Evolutionary conservation across 2,329 filamentous ascomycete genomes (phyloP).

Genomic region (Verticillium nubilum): DNA sequence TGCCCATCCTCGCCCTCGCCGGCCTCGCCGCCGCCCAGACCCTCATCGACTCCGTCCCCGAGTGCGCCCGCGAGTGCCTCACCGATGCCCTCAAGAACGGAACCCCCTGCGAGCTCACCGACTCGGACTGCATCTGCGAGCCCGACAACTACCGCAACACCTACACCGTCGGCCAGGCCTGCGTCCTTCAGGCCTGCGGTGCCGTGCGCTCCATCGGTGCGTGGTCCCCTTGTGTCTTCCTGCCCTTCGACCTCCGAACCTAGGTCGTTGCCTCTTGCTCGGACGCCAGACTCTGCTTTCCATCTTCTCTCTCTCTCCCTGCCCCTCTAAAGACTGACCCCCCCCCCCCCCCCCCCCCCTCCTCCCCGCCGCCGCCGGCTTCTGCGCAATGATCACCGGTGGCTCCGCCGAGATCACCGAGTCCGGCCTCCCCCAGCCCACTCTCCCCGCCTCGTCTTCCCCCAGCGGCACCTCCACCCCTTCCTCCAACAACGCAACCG

Average conservation of each 20-base stretch:
- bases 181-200: slow-evolving; percentile 36
- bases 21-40: slow-evolving; percentile 10
- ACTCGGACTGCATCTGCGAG: slow-evolving; percentile 16
- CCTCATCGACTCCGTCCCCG: slow-evolving; percentile 15
- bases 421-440: neutral
- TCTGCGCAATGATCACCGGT: slow-evolving; percentile 13
- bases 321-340: too few relatives aligned
- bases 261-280: too few relatives aligned
- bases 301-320: too few relatives aligned
- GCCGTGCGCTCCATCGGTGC: slow-evolving; percentile 21
- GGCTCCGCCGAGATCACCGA: slow-evolving; percentile 4
- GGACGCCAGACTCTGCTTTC: too few relatives aligned
- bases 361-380: slow-evolving; percentile 15
- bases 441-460: neutral
- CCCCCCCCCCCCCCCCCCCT: too few relatives aligned
- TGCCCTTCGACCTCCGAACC: too few relatives aligned
- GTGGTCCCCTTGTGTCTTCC: neutral
- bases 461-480: neutral
- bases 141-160: slow-evolving; percentile 27
- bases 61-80: slow-evolving; percentile 16
- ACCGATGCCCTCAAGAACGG: slow-evolving; percentile 6
- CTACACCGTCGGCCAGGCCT: slow-evolving; percentile 30
- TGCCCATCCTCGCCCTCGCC: slow-evolving; percentile 6
- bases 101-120: slow-evolving; percentile 14
- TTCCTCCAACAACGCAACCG: too few relatives aligned